Conservation (phyloP, 129 eudicot genomes). For the Flaveria bidentis region DNA sequence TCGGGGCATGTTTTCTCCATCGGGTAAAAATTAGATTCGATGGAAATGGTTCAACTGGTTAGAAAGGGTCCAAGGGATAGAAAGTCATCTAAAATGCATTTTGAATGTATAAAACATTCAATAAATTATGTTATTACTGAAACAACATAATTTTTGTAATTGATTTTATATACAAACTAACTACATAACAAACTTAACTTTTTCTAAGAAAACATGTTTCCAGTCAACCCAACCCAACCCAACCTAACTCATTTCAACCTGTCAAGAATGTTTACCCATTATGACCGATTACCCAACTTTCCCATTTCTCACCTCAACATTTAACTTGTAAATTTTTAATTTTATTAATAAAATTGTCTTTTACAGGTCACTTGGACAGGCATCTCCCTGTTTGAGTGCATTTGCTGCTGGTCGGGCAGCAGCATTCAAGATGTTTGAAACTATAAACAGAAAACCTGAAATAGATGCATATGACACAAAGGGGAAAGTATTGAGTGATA, state of each 20-base stretch:
- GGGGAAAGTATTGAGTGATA: conserved; percentile 56
- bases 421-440: conserved; percentile 84
- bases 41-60: neutral
- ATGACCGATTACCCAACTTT: neutral
- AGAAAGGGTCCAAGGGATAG: neutral
- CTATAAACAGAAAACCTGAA: conserved; percentile 67
- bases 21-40: neutral
- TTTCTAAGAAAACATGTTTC: too few relatives aligned
- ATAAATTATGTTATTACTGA: neutral
- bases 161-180: too few relatives aligned
- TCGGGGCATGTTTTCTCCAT: neutral
- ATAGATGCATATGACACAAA: conserved; percentile 63
- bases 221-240: too few relatives aligned
- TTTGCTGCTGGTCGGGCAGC: conserved; percentile 87
- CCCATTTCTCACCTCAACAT: neutral
- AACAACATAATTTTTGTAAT: neutral
- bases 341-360: neutral
- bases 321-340: neutral
- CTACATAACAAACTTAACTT: too few relatives aligned
- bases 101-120: neutral
- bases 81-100: neutral
- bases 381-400: conserved; percentile 80
- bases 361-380: conserved; percentile 76
- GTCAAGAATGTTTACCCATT: too few relatives aligned
- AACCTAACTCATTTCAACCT: too few relatives aligned